Percentiles rank a stretch among this genome's conserved stretches.
Conservation (phyloP, 2,329 filamentous ascomycete genomes). For the Venturia carpophila region DNA sequence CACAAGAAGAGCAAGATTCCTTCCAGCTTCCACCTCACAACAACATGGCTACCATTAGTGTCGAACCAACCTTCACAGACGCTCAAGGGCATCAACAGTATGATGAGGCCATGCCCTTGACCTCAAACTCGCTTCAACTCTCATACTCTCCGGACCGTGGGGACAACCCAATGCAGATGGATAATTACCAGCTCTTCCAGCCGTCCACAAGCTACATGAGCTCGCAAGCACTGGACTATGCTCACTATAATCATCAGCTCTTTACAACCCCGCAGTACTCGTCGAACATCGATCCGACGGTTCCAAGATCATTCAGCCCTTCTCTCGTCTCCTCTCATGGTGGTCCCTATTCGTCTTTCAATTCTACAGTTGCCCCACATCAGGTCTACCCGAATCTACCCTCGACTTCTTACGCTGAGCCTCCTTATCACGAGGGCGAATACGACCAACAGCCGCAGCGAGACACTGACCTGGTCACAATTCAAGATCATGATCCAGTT, state of each 20-base stretch:
- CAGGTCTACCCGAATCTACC: conserved; percentile 2
- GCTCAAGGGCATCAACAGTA: not conserved
- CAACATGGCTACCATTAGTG: conserved; percentile 1
- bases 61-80: not conserved
- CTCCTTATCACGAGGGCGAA: not conserved
- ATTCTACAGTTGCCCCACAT: not conserved
- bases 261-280: conserved; percentile 1
- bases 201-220: not conserved
- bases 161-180: not conserved
- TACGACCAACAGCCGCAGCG: not conserved
- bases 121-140: not conserved
- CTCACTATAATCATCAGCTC: conserved; percentile 4
- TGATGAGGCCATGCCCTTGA: not conserved
- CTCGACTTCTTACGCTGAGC: not conserved
- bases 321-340: not conserved
- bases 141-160: not conserved
- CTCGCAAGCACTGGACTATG: not conserved
- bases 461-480: not conserved
- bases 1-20: conserved; percentile 12
- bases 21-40: not conserved
- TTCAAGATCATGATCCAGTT: not conserved
- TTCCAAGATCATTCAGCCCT: not conserved
- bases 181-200: conserved; percentile 8
- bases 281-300: not conserved
- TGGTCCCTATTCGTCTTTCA: not conserved